A percentile compares a stretch with the other conserved stretches of the same genome.
phyloP scores from a whole-genome alignment of 495 filamentous ascomycete species.

The Xylaria sp. region DNA sequence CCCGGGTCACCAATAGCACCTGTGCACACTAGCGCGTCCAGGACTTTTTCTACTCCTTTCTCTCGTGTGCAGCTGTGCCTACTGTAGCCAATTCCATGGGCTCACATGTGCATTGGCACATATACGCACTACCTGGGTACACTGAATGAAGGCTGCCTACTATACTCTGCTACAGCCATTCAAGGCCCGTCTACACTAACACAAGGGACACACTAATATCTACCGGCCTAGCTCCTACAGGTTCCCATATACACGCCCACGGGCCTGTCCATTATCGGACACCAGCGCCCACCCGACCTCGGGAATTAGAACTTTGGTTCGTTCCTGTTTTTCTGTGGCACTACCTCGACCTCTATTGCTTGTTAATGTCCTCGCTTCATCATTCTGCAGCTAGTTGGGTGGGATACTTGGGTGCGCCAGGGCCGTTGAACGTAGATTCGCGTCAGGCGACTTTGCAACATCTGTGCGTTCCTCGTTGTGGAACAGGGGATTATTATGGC shows the following conservation, averaged over 20 bases:
- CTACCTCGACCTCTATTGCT: slow-evolving; percentile 17
- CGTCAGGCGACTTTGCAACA: slow-evolving; percentile 20
- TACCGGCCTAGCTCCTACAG: not conserved
- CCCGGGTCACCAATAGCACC: slow-evolving; percentile 29
- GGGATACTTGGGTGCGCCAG: slow-evolving; percentile 21
- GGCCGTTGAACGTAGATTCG: slow-evolving; percentile 18
- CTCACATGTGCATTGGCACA: slow-evolving; percentile 23
- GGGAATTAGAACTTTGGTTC: slow-evolving; percentile 4
- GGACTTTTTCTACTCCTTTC: not conserved
- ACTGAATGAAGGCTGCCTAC: slow-evolving; percentile 2
- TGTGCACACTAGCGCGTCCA: slow-evolving; percentile 7
- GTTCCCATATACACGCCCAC: not conserved
- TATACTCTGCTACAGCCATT: not conserved
- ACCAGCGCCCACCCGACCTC: slow-evolving; percentile 14
- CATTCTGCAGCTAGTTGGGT: slow-evolving; percentile 23
- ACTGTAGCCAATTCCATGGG: slow-evolving; percentile 9
- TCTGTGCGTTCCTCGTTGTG: slow-evolving; percentile 27
- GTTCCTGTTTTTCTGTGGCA: slow-evolving; percentile 10
- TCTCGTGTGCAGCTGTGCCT: slow-evolving; percentile 1
- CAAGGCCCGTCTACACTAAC: slow-evolving; percentile 1
- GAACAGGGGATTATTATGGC: slow-evolving; percentile 39
- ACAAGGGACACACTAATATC: not conserved
- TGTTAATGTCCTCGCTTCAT: slow-evolving; percentile 23
- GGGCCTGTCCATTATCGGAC: slow-evolving; percentile 10
- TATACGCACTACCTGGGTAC: not conserved